Conservation (phyloP, 2,329 filamentous ascomycete genomes). For the Penicillium sp. region DNA sequence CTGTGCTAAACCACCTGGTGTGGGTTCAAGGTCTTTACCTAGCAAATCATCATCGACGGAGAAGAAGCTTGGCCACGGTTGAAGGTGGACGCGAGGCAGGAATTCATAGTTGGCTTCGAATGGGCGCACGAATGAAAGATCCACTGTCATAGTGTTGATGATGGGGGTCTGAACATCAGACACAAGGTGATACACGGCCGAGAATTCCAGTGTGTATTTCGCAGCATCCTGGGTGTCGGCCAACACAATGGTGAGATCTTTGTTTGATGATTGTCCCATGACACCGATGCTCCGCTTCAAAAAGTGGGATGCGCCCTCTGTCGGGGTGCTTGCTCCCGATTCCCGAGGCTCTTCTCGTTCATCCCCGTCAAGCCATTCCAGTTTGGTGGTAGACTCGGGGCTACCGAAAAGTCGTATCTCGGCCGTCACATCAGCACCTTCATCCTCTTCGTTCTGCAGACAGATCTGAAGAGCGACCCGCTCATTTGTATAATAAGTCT, state of each 20-base stretch:
- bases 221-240: slow-evolving; percentile 52
- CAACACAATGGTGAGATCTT: slow-evolving; percentile 46
- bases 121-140: slow-evolving; percentile 71
- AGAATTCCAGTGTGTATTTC: slow-evolving; percentile 68
- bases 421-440: slow-evolving; percentile 68
- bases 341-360: slow-evolving; percentile 15
- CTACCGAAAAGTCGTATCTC: slow-evolving; percentile 66
- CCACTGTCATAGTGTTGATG: slow-evolving; percentile 66
- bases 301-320: slow-evolving; percentile 30
- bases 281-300: slow-evolving; percentile 35
- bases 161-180: slow-evolving; percentile 80
- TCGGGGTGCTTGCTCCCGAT: slow-evolving; percentile 26
- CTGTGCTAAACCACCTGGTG: slow-evolving; percentile 67
- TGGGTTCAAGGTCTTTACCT: slow-evolving; percentile 24
- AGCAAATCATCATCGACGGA: slow-evolving; percentile 51
- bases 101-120: slow-evolving; percentile 94
- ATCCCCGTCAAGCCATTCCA: slow-evolving; percentile 48
- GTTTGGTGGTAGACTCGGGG: slow-evolving; percentile 45
- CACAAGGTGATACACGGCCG: slow-evolving; percentile 72
- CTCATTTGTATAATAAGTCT: slow-evolving; percentile 86
- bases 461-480: slow-evolving; percentile 65
- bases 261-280: slow-evolving; percentile 32
- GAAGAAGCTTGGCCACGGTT: slow-evolving; percentile 87
- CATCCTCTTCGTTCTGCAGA: slow-evolving; percentile 78
- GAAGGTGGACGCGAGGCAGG: slow-evolving; percentile 70